Evolutionary conservation across 2,329 filamentous ascomycete species (phyloP).

Genomic region (Pseudogymnoascus sp.): DNA sequence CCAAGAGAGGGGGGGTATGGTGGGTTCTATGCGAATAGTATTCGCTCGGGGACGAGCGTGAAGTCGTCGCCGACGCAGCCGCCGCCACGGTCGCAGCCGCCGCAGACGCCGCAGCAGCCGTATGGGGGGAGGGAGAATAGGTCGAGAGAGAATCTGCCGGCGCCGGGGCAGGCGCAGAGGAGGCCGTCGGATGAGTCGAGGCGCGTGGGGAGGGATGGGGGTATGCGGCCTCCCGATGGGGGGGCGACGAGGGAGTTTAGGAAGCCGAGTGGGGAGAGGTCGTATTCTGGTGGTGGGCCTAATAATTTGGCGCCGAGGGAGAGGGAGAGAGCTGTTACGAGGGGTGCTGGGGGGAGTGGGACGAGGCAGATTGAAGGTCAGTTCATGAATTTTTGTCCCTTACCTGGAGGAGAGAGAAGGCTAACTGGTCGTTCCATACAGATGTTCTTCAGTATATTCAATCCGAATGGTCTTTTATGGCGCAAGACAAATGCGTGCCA

Average conservation of each 20-base stretch:
- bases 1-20: slow-evolving; percentile 11
- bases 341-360: slow-evolving; percentile 11
- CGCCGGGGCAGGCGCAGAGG: not conserved
- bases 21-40: slow-evolving; percentile 11
- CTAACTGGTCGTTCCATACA: not conserved
- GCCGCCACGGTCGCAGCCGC: not conserved
- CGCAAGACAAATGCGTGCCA: slow-evolving; percentile 77
- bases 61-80: slow-evolving; percentile 2
- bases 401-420: not conserved
- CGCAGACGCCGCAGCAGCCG: not conserved
- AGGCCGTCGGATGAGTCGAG: slow-evolving; percentile 1
- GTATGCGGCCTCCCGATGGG: not conserved
- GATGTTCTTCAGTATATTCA: slow-evolving; percentile 72
- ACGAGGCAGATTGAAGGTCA: slow-evolving; percentile 14
- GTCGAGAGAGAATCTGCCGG: slow-evolving; percentile 5
- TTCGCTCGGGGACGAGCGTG: not conserved
- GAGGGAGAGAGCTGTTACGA: slow-evolving; percentile 1
- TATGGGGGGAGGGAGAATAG: slow-evolving; percentile 1
- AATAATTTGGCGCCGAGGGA: not conserved
- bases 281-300: not conserved
- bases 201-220: not conserved
- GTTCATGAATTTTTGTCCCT: not conserved
- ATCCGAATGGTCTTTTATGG: slow-evolving; percentile 87
- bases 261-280: slow-evolving; percentile 4
- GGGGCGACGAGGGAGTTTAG: not conserved